phyloP scores from a whole-genome alignment of 2,329 filamentous ascomycete species.

The Aspergillus neotritici region DNA sequence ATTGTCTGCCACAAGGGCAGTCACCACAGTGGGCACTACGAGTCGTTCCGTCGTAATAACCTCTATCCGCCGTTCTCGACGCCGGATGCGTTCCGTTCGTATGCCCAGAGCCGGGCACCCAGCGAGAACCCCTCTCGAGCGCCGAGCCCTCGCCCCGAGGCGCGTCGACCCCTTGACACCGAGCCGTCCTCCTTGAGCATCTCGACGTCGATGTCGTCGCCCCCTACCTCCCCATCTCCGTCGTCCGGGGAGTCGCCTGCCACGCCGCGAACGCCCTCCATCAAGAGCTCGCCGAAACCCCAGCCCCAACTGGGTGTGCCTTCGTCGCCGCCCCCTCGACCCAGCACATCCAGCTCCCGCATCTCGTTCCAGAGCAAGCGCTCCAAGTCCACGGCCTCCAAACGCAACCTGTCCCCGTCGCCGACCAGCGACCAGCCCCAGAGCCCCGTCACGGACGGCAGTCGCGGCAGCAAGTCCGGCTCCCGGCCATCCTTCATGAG shows the following conservation, averaged over 20 bases:
- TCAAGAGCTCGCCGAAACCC: constrained; percentile 7
- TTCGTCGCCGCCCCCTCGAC: constrained; percentile 16
- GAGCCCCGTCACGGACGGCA: constrained; percentile 22
- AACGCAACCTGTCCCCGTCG: constrained; percentile 19
- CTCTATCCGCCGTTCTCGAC: constrained; percentile 75
- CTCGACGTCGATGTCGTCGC: constrained; percentile 30
- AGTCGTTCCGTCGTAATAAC: constrained; percentile 86
- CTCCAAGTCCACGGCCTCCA: constrained; percentile 23
- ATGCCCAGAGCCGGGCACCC: constrained; percentile 59
- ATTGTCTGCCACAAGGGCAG: constrained; percentile 93
- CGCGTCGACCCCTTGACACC: constrained; percentile 26
- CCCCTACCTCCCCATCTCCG: constrained; percentile 17
- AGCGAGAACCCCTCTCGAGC: constrained; percentile 46
- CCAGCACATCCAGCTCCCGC: constrained; percentile 28
- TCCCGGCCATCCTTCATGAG: constrained; percentile 21
- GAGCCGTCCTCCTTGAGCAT: constrained; percentile 27
- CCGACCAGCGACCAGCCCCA: constrained; percentile 15
- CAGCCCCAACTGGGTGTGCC: constrained; percentile 14
- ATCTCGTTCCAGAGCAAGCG: constrained; percentile 29
- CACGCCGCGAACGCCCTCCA: constrained; percentile 12
- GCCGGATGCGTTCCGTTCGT: constrained; percentile 68
- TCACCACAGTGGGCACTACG: constrained; percentile 94
- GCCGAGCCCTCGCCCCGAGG: constrained; percentile 36
- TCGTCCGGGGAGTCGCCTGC: constrained; percentile 24
- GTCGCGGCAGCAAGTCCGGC: constrained; percentile 21